A percentile compares a stretch with the other conserved stretches of the same genome.
Evolutionary conservation across 768 basidiomycete species (phyloP).

Genomic region (Mycena capillaripes): DNA sequence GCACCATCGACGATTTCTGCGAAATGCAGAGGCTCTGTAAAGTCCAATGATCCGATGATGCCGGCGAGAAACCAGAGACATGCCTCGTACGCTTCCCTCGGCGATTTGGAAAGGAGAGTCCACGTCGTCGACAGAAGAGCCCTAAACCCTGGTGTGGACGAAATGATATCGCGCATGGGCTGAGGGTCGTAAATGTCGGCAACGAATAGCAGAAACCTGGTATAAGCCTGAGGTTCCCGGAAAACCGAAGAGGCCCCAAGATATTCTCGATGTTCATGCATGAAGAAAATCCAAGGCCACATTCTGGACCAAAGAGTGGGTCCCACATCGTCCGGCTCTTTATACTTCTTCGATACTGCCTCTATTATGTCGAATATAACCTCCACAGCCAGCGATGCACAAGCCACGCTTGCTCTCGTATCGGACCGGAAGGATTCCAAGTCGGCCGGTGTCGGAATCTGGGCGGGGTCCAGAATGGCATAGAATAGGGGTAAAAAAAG

Average conservation of each 20-base stretch:
- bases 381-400: conserved; percentile 15
- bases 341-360: background rate
- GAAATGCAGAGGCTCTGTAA: conserved; percentile 6
- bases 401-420: conserved; percentile 1
- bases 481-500: conserved; percentile 15
- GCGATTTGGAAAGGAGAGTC: background rate
- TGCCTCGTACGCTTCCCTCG: background rate
- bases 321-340: background rate
- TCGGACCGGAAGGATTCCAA: conserved; percentile 5
- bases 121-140: background rate
- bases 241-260: background rate
- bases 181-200: conserved; percentile 7
- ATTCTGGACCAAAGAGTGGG: conserved; percentile 6
- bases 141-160: conserved; percentile 2
- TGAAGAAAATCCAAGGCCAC: conserved; percentile 16
- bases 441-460: conserved; percentile 8
- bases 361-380: conserved; percentile 5
- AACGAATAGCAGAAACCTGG: conserved; percentile 14
- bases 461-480: conserved; percentile 1
- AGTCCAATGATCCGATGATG: background rate
- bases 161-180: conserved; percentile 1
- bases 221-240: background rate
- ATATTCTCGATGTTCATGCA: conserved; percentile 14
- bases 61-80: background rate
- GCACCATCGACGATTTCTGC: conserved; percentile 13